Conservation (phyloP, 768 basidiomycete genomes). For the Russula sp. region DNA sequence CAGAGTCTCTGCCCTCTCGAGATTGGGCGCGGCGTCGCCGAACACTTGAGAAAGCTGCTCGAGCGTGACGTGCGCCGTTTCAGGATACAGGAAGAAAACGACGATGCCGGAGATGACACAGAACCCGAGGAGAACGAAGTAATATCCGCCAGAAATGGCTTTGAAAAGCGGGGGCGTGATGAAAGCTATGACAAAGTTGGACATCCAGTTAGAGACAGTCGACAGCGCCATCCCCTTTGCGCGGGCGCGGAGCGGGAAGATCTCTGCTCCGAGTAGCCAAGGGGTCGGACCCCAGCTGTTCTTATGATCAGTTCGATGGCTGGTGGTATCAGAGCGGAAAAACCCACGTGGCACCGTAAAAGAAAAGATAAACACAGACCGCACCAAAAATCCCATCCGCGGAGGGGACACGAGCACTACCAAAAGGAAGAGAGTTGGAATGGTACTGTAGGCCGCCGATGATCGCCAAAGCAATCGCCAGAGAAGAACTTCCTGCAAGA, state of each 20-base stretch:
- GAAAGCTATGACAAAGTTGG: conserved; percentile 45
- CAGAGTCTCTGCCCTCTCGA: background rate
- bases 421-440: conserved; percentile 42
- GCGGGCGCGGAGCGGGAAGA: conserved; percentile 37
- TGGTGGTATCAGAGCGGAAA: conserved; percentile 18
- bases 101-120: conserved; percentile 46
- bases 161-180: conserved; percentile 60
- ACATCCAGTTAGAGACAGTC: conserved; percentile 37
- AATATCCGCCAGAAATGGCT: conserved; percentile 46
- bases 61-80: conserved; percentile 47
- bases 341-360: conserved; percentile 50
- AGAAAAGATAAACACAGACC: conserved; percentile 57
- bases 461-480: conserved; percentile 47
- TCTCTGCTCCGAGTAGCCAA: conserved; percentile 38
- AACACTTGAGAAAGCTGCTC: conserved; percentile 52
- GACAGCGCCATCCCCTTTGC: conserved; percentile 39
- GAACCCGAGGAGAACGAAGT: conserved; percentile 50
- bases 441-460: conserved; percentile 53
- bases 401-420: conserved; percentile 35
- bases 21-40: conserved; percentile 37
- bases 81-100: conserved; percentile 49
- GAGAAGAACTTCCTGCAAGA: conserved; percentile 44
- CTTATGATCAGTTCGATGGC: conserved; percentile 18
- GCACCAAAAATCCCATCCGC: conserved; percentile 42
- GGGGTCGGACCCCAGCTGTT: conserved; percentile 38